Evolutionary conservation across 2,329 filamentous ascomycete genomes (phyloP).

Genomic region (Coniochaeta hoffmannii): DNA sequence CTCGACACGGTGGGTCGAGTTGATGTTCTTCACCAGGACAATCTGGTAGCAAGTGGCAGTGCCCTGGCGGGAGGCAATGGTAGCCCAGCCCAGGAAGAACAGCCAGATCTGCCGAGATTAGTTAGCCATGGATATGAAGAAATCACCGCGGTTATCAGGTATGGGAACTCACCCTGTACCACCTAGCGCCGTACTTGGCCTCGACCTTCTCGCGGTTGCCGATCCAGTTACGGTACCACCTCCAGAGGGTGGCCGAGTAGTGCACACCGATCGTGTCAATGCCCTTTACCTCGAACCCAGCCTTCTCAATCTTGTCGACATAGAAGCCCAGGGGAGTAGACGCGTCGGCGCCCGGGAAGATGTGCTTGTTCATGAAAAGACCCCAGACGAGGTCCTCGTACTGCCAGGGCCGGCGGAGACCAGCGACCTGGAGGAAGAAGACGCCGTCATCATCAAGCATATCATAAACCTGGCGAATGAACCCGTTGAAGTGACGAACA

Average conservation of each 20-base stretch:
- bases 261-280: slow-evolving; percentile 93
- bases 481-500: slow-evolving; percentile 75
- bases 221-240: slow-evolving; percentile 98
- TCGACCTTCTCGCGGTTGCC: slow-evolving; percentile 86
- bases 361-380: slow-evolving; percentile 99
- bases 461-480: slow-evolving; percentile 80
- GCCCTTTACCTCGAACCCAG: slow-evolving; percentile 84
- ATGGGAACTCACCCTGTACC: slow-evolving; percentile 74
- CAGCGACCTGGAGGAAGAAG: slow-evolving; percentile 94
- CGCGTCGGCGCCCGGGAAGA: slow-evolving; percentile 95
- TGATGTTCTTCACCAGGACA: slow-evolving; percentile 82
- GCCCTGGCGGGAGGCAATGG: slow-evolving; percentile 78
- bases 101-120: slow-evolving; percentile 65
- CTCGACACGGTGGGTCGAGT: slow-evolving; percentile 74
- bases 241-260: slow-evolving; percentile 94
- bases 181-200: slow-evolving; percentile 90
- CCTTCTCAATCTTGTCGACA: slow-evolving; percentile 74
- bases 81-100: slow-evolving; percentile 80
- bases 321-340: slow-evolving; percentile 88
- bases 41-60: slow-evolving; percentile 83
- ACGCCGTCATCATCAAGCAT: slow-evolving; percentile 96
- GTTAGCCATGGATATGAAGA: slow-evolving; percentile 4
- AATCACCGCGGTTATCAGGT: not conserved
- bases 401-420: slow-evolving; percentile 91
- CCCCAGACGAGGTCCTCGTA: slow-evolving; percentile 98